Evolutionary conservation across 176 grass and related monocot genomes (phyloP).

Genomic region (Tillandsia leiboldiana): DNA sequence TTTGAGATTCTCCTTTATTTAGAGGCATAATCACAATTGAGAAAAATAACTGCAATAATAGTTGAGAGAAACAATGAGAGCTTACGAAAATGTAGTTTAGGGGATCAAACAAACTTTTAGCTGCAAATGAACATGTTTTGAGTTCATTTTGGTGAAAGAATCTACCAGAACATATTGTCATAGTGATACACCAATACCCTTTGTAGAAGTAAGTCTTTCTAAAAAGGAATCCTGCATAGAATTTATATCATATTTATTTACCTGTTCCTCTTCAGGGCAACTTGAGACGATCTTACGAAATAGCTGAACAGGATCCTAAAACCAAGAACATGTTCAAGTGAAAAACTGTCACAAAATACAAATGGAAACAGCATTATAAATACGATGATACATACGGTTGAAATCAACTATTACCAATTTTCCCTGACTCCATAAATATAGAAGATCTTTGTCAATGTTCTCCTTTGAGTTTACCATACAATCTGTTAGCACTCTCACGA

Average conservation of each 20-base stretch:
- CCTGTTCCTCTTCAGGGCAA: slow-evolving; percentile 49
- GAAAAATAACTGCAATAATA: not conserved
- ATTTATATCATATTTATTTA: slow-evolving; percentile 14
- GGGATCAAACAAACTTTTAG: not conserved
- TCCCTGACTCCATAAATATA: slow-evolving; percentile 31
- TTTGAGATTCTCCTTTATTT: not conserved
- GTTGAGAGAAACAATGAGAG: not conserved
- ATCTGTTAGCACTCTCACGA: slow-evolving; percentile 50
- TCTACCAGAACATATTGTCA: not conserved
- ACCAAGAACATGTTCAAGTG: not conserved
- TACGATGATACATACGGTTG: not conserved
- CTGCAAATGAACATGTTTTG: not conserved
- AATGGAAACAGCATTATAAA: not conserved
- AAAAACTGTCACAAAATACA: not conserved
- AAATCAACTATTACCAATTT: slow-evolving; percentile 20
- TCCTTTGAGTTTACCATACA: slow-evolving; percentile 67
- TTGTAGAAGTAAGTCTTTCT: not conserved
- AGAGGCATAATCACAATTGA: too few species aligned
- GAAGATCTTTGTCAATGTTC: slow-evolving; percentile 44
- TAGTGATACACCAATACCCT: not conserved
- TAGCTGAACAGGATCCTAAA: slow-evolving; percentile 54
- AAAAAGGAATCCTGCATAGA: not conserved
- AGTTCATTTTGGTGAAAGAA: not conserved
- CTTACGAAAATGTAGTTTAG: not conserved
- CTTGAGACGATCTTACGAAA: slow-evolving; percentile 52